Evolutionary conservation across 148 eudicot genomes (phyloP).

Genomic region (Selenicereus undatus): DNA sequence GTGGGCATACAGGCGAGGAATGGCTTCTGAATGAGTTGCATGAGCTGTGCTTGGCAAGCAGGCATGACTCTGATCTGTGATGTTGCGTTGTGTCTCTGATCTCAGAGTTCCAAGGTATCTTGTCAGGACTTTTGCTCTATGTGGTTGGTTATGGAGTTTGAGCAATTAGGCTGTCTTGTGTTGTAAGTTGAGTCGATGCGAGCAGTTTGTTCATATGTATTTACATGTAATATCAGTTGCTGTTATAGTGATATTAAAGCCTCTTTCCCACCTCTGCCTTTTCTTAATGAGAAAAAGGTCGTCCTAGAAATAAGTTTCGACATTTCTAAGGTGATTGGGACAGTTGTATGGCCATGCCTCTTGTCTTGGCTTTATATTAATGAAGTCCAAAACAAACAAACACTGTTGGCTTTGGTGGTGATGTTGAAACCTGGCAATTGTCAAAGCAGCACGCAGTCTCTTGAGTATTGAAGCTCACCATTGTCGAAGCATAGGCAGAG

Average conservation of each 20-base stretch:
- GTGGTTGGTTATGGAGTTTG: not conserved
- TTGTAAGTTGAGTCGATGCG: not conserved
- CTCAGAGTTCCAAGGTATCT: too few relatives aligned
- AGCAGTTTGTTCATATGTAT: too few relatives aligned
- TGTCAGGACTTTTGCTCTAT: not conserved
- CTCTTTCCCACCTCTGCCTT: too few relatives aligned
- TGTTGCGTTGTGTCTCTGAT: not conserved
- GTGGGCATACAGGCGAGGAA: conserved; percentile 84
- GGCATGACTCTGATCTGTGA: conserved; percentile 51
- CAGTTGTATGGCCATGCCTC: not conserved
- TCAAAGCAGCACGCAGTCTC: too few relatives aligned
- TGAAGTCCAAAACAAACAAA: too few relatives aligned
- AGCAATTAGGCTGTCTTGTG: not conserved
- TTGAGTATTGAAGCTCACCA: too few relatives aligned
- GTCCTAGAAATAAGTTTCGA: too few relatives aligned
- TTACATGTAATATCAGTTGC: too few relatives aligned
- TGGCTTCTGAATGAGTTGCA: conserved; percentile 77
- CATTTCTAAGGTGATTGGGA: not conserved
- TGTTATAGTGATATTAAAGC: too few relatives aligned
- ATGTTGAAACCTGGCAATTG: not conserved
- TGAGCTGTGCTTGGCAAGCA: conserved; percentile 72
- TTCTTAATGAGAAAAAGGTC: too few relatives aligned
- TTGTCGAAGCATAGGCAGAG: not conserved
- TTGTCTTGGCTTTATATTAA: too few relatives aligned
- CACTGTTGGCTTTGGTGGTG: too few relatives aligned